A percentile compares a stretch with the other conserved stretches of the same genome.
These are phyloP conservation scores for Dittrichia graveolens DNA, from an alignment of 129 eudicot genomes.

Conservation along the genomic window DNA sequence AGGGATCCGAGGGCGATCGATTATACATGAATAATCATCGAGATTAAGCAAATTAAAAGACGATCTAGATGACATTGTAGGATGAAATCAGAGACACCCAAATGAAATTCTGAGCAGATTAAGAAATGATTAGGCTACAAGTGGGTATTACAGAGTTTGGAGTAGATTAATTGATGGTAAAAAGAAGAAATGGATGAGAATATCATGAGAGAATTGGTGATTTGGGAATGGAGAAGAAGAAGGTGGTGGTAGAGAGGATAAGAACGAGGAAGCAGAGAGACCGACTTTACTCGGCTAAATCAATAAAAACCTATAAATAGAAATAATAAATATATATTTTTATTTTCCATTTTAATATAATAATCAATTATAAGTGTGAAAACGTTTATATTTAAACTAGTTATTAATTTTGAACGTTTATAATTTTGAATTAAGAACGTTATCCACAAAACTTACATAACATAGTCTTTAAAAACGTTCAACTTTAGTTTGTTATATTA, in stretches of 20 bases:
- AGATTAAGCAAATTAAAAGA: constrained; percentile 70
- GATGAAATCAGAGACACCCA: neutral
- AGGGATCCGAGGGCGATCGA: constrained; percentile 61
- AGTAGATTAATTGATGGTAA: constrained; percentile 15
- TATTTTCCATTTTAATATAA: neutral
- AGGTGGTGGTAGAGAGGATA: constrained; percentile 35
- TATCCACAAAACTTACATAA: no score
- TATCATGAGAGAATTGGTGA: constrained; percentile 9
- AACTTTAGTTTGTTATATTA: no score
- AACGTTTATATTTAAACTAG: neutral
- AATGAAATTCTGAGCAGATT: neutral
- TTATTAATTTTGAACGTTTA: neutral
- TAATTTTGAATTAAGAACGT: no score
- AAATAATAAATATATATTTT: neutral
- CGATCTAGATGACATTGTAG: constrained; percentile 70
- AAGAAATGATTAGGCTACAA: constrained; percentile 3
- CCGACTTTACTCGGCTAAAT: constrained; percentile 39
- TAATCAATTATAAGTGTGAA: neutral
- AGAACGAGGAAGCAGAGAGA: constrained; percentile 41
- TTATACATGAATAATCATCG: constrained; percentile 52
- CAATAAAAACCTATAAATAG: constrained; percentile 33
- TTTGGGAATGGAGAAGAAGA: constrained; percentile 30
- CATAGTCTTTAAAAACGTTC: no score
- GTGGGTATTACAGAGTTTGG: constrained; percentile 5
- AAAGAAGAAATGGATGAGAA: neutral